Percentiles rank a stretch among this genome's conserved stretches.
Evolutionary conservation across 352 stramenopile species (phyloP).

Genomic region (Phytophthora pisi): DNA sequence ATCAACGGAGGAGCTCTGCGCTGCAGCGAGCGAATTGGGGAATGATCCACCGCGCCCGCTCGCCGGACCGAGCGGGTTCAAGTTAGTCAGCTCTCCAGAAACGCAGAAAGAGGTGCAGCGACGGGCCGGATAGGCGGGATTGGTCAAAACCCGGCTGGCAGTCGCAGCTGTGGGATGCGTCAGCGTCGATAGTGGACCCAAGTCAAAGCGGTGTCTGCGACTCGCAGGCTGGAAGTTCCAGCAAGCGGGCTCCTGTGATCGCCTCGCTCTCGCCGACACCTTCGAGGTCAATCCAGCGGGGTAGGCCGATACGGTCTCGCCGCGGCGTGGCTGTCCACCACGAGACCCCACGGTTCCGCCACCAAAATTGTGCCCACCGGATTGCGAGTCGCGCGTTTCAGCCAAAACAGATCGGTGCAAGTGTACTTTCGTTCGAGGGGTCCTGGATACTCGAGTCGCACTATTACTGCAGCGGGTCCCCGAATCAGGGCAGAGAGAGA

Average conservation of each 20-base stretch:
- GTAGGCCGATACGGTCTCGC: too few species aligned
- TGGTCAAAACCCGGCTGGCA: conserved; percentile 25
- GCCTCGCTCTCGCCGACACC: background rate
- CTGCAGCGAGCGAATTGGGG: conserved; percentile 14
- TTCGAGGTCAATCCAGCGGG: background rate
- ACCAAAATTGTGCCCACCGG: background rate
- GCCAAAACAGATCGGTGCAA: background rate
- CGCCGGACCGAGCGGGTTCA: conserved; percentile 21
- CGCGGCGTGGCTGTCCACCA: too few species aligned
- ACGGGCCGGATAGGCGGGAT: conserved; percentile 14
- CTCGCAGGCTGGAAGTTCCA: background rate
- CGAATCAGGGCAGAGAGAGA: too few species aligned
- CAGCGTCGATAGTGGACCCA: conserved; percentile 19
- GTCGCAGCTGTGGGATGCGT: conserved; percentile 14
- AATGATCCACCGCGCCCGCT: conserved; percentile 25
- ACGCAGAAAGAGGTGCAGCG: conserved; percentile 11
- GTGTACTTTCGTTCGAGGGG: too few species aligned
- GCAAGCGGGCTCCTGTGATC: background rate
- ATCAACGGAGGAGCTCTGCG: conserved; percentile 6
- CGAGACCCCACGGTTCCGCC: background rate
- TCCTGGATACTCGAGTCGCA: too few species aligned
- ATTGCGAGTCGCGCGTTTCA: conserved; percentile 5
- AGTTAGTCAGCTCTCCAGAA: conserved; percentile 28
- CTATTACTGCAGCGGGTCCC: too few species aligned
- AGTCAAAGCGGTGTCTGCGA: conserved; percentile 4